These are phyloP conservation scores for Colletotrichum horii DNA, from an alignment of 2,329 filamentous ascomycete genomes.

Conservation along the genomic window DNA sequence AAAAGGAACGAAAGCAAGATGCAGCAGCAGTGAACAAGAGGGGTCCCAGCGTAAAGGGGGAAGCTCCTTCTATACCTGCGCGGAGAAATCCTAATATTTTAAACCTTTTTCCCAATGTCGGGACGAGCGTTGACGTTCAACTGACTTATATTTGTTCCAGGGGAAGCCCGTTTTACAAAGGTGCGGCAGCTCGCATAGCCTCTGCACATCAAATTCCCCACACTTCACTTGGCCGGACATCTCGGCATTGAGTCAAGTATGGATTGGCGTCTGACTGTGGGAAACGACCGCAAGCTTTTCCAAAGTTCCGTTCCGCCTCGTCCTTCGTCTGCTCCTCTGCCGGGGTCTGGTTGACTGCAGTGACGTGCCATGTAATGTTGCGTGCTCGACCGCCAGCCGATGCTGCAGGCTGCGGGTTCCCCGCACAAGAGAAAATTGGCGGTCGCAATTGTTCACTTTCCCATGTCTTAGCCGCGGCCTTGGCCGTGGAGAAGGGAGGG, in stretches of 20 bases:
- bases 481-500: not conserved
- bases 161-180: not conserved
- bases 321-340: not conserved
- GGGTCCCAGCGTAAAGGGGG: constrained; percentile 2
- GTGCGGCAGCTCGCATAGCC: not conserved
- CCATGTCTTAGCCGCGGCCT: constrained; percentile 11
- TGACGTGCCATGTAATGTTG: constrained; percentile 17
- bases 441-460: constrained; percentile 4
- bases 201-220: constrained; percentile 9
- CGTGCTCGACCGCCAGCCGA: not conserved
- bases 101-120: constrained; percentile 1
- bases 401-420: not conserved
- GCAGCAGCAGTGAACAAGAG: constrained; percentile 10
- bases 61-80: constrained; percentile 7
- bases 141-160: not conserved
- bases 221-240: not conserved
- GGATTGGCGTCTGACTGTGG: not conserved
- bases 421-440: not conserved
- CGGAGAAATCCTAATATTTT: not conserved
- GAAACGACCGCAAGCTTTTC: constrained; percentile 3
- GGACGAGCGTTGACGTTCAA: constrained; percentile 15
- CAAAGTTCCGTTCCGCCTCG: not conserved
- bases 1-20: not conserved
- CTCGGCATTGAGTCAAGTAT: constrained; percentile 15
- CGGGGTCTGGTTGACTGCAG: not conserved